These are phyloP conservation scores for Phytophthora citrophthora DNA, from an alignment of 352 stramenopile genomes.

Conservation along the genomic window DNA sequence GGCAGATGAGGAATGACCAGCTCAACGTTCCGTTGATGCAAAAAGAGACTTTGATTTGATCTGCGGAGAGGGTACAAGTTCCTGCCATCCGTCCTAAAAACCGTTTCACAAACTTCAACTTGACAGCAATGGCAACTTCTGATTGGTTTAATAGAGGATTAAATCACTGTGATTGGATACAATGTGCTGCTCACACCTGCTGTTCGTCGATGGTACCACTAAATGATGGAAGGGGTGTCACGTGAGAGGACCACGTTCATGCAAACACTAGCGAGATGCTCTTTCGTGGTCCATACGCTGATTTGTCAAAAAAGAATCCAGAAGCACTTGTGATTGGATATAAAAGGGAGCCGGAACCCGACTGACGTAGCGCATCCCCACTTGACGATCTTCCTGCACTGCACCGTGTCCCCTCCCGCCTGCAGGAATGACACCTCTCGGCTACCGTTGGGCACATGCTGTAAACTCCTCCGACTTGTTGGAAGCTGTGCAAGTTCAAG, in stretches of 20 bases:
- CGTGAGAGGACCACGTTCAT: constrained; percentile 6
- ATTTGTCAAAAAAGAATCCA: constrained; percentile 14
- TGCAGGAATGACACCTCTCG: constrained; percentile 46
- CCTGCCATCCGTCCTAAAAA: constrained; percentile 23
- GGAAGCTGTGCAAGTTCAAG: constrained; percentile 30
- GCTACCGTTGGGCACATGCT: constrained; percentile 72
- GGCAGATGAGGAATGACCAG: constrained; percentile 16
- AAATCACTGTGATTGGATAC: constrained; percentile 8
- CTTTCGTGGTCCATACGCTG: not conserved
- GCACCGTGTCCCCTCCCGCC: not conserved
- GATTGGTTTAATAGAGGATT: constrained; percentile 2
- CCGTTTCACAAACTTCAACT: constrained; percentile 29
- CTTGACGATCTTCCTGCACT: constrained; percentile 31
- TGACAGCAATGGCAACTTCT: constrained; percentile 2
- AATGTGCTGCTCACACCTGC: constrained; percentile 21
- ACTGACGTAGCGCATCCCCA: constrained; percentile 21
- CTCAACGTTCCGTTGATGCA: constrained; percentile 3
- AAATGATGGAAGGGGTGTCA: constrained; percentile 7
- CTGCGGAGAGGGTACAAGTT: constrained; percentile 12
- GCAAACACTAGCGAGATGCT: constrained; percentile 30
- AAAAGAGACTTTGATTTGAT: constrained; percentile 13
- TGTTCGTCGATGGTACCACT: not conserved
- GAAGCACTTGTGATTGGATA: constrained; percentile 15
- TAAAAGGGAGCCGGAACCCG: constrained; percentile 1
- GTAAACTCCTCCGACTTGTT: constrained; percentile 62